phyloP scores from a whole-genome alignment of 257 asterid genomes.

The Lycium barbarum region DNA sequence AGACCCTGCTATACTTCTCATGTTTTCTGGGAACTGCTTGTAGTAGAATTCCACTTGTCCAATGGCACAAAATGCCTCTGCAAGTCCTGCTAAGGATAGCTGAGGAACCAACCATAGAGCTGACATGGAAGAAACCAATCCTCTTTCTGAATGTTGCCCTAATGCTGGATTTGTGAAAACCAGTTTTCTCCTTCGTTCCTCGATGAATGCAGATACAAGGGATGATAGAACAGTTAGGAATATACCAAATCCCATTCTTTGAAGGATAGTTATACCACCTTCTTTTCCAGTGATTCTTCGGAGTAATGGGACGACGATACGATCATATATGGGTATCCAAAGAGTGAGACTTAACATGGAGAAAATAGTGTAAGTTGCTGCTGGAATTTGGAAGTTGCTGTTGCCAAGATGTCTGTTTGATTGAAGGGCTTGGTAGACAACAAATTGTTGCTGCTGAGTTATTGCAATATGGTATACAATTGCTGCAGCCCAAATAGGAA shows the following conservation, averaged over 20 bases:
- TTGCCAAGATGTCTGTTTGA: constrained; percentile 64
- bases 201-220: constrained; percentile 56
- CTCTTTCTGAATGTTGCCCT: constrained; percentile 42
- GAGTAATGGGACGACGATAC: constrained; percentile 53
- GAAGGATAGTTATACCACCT: constrained; percentile 71
- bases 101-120: constrained; percentile 78
- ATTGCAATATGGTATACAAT: constrained; percentile 60
- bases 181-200: constrained; percentile 49
- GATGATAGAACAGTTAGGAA: constrained; percentile 49
- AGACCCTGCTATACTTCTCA: constrained; percentile 82
- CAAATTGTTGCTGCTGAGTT: constrained; percentile 56
- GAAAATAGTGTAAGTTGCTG: constrained; percentile 70
- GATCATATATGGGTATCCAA: constrained; percentile 69
- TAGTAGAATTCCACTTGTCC: constrained; percentile 75
- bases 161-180: constrained; percentile 43
- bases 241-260: constrained; percentile 71
- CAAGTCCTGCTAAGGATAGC: constrained; percentile 62
- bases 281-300: constrained; percentile 46
- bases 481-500: constrained; percentile 69
- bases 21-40: constrained; percentile 85
- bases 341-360: constrained; percentile 64
- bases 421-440: constrained; percentile 81
- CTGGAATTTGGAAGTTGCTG: constrained; percentile 63
- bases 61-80: constrained; percentile 67
- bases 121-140: constrained; percentile 64